Base-by-base conservation (phyloP, 345 rosid genomes). In the Arabidopsis thaliana region DNA sequence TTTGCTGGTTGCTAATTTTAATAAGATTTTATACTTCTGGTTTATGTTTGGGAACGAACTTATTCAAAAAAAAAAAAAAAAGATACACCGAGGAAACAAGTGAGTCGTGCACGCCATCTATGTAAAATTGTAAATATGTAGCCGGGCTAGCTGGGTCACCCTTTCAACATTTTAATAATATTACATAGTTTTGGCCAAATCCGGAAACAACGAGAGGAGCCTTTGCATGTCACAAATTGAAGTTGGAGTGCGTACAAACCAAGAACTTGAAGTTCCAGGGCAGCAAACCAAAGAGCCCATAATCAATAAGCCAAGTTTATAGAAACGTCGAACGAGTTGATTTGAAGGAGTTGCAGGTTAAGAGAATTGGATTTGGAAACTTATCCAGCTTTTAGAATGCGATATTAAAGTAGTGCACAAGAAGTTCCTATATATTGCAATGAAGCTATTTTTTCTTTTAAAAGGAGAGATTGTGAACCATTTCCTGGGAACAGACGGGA, bases 81-180 rank as follows among this genome's bases (percentile, higher is more conserved):
- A 45, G 4, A 63, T 6, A 37, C 48, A 7, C 2, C 0, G 41
- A 7, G 10, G 25, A 59, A 68, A 61, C 79, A 65, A 76, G 59
- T 25, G 62, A 77, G 53, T 46, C 80, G 76, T 77, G 71, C 66
- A 77, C 80, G 80, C 60, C 60, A 69, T 63, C 8, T 42, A 52
- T 38, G 30, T 11, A 8, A 16, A 16, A 16, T 16, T 16, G 20
- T 16, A 8, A 38, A 28, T 37, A 72, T 58, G 73, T 67, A 76
- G 65, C 74, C 38, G 37, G 20, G 20, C 20, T 16, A 16, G 57
- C 57, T 14, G 14, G 22, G 36, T 75, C 74, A 68, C 57, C 57
- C 51, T 41, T 24, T 46, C 71, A 1, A 4, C 51, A 36, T 55
- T 69, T 69, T 68, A 23, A 16, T 16, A 16, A 16, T 69, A 62